Evolutionary conservation across 352 stramenopile species (phyloP), one percentile per base, ranked within the genome.

Genomic region (Phytophthora pseudosyringae): DNA sequence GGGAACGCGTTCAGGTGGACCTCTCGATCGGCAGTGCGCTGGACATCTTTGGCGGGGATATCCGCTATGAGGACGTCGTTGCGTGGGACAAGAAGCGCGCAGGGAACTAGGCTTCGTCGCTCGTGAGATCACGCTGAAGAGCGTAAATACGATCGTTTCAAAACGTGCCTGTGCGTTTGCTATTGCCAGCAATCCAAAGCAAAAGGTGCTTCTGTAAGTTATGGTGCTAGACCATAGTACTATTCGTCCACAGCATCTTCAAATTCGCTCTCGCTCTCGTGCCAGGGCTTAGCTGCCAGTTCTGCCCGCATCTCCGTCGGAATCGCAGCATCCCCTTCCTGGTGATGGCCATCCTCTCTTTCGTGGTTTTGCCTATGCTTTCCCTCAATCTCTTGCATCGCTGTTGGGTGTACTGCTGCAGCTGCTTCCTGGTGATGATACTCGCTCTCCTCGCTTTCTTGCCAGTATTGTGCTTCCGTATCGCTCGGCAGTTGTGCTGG

Each of bases 21-120:
- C 83, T 99, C n/a, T 99, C 97, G 5, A 98, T 99, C 69, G 97
- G 97, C 13, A 99, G 95, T 73, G 97, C 97, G 1, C 82, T 99
- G 33, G 96, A 99, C 83, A 98, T 98, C 55, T 99, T 99, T 72
- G 97, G 97, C 43, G 97, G 97, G 38, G 80, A 96, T 57, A 92
- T 99, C 48, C 69, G 71, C 36, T 99, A 98, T 71, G 80, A 91
- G 9, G 92, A 98, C 44, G 96, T 99, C 18, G 89, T 99, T 18
- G 75, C 71, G 36, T 99, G 95, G 95, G 88, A 98, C 59, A 73
- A 67, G 39, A 74, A 75, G 38, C 69, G 59, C 12, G 55, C 48
- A 16, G 43, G 53, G 16, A 67, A 64, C 11, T 64, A 67, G 48
- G 4, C 16, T 18, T 41, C 29, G 9, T 26, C n/a, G 18, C 2